phyloP scores from a whole-genome alignment of 2,329 filamentous ascomycete species.

The Pseudogymnoascus sp. region DNA sequence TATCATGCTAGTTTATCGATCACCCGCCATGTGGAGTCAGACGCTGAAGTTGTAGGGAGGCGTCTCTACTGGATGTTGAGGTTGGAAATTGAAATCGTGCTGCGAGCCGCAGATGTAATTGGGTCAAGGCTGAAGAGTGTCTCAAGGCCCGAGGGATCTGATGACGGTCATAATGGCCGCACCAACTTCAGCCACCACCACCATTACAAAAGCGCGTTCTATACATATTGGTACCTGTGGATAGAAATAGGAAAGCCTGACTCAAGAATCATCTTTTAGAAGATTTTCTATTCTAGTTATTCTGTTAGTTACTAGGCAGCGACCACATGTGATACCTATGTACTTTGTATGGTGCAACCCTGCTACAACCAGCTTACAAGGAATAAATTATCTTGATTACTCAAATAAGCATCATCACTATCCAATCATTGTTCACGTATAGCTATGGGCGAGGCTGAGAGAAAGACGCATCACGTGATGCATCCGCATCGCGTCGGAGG shows the following conservation, averaged over 20 bases:
- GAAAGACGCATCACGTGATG: neutral
- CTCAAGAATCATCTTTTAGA: neutral
- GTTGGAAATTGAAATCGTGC: constrained; percentile 8
- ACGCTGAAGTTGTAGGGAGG: neutral
- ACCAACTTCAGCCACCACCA: neutral
- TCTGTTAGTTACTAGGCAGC: neutral
- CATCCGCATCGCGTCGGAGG: neutral
- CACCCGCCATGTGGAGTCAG: constrained; percentile 5
- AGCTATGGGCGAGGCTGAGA: constrained; percentile 1
- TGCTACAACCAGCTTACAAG: neutral
- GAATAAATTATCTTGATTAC: neutral
- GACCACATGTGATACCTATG: neutral
- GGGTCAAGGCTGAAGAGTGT: constrained; percentile 1
- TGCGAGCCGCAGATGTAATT: constrained; percentile 5
- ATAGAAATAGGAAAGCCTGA: neutral
- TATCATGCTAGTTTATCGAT: constrained; percentile 3
- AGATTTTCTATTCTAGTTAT: neutral
- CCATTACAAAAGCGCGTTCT: neutral
- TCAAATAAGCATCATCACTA: neutral
- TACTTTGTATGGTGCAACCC: neutral
- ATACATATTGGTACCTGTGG: neutral
- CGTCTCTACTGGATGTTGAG: neutral
- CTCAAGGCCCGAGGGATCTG: constrained; percentile 1
- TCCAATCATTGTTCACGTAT: constrained; percentile 5
- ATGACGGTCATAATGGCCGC: constrained; percentile 2